These are phyloP conservation scores for Didymella keratinophila DNA, from an alignment of 2,329 filamentous ascomycete species.

Conservation along the genomic window DNA sequence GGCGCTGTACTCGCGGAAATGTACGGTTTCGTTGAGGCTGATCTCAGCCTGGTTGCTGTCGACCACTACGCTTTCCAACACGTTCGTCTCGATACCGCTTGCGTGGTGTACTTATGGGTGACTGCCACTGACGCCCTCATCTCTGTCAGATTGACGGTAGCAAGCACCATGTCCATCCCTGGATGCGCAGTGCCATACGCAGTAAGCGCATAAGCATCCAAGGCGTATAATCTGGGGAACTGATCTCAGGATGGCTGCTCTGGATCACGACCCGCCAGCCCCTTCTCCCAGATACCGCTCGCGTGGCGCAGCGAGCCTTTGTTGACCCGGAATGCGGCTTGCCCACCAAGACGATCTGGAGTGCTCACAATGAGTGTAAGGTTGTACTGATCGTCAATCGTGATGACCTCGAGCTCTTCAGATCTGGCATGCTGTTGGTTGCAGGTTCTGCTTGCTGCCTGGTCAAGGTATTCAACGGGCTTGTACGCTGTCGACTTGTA, in stretches of 20 bases:
- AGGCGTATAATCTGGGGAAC: conserved; percentile 10
- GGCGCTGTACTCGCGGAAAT: too few species aligned
- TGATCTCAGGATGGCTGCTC: conserved; percentile 11
- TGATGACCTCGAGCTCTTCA: conserved; percentile 2
- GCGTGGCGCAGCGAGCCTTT: conserved; percentile 8
- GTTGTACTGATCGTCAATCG: conserved; percentile 15
- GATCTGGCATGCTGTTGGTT: too few species aligned
- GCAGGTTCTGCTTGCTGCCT: too few species aligned
- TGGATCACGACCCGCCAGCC: conserved; percentile 15
- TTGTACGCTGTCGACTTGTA: too few species aligned
- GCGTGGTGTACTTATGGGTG: conserved; percentile 11
- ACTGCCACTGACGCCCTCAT: background rate
- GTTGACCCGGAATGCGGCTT: conserved; percentile 12
- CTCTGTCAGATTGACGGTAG: background rate
- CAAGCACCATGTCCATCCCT: background rate
- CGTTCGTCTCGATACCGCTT: too few species aligned
- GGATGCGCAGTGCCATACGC: conserved; percentile 11
- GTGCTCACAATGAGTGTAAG: conserved; percentile 19
- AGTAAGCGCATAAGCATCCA: background rate
- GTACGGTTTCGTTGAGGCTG: too few species aligned
- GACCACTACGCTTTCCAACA: too few species aligned
- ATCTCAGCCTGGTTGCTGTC: too few species aligned
- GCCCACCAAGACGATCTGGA: background rate
- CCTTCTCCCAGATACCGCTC: conserved; percentile 12
- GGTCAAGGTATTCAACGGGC: too few species aligned